phyloP scores from a whole-genome alignment of 768 basidiomycete genomes.

The Trametes cubensis region DNA sequence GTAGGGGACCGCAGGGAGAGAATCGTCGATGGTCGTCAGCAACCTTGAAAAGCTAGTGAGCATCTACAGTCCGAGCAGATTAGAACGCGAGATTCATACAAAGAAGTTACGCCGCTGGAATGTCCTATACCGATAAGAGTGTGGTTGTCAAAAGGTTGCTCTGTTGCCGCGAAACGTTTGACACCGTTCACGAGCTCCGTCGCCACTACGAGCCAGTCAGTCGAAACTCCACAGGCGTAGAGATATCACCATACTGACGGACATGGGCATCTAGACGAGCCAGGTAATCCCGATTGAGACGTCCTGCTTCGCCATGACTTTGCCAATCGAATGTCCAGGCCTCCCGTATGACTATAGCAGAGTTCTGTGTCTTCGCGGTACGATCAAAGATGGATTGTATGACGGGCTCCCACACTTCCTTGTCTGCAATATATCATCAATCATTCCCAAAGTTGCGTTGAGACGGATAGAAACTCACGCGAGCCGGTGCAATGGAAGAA shows the following conservation, averaged over 20 bases:
- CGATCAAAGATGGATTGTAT: constrained; percentile 42
- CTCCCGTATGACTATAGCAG: constrained; percentile 40
- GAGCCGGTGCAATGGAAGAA: constrained; percentile 52
- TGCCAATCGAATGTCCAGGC: constrained; percentile 57
- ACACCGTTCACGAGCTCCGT: background rate
- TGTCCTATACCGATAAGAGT: constrained; percentile 9
- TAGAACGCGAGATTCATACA: background rate
- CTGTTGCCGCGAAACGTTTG: constrained; percentile 1
- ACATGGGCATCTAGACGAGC: constrained; percentile 35
- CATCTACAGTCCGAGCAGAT: background rate
- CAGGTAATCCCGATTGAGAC: constrained; percentile 43
- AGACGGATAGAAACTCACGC: constrained; percentile 38
- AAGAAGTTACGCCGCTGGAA: constrained; percentile 1
- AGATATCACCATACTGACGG: constrained; percentile 34
- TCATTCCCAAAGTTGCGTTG: background rate
- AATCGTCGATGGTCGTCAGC: background rate
- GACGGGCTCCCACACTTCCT: constrained; percentile 58
- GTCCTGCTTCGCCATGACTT: constrained; percentile 51
- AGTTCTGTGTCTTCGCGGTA: constrained; percentile 27
- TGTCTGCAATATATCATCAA: constrained; percentile 41
- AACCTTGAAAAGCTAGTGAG: background rate
- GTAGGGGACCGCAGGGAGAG: constrained; percentile 2
- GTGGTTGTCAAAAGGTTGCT: background rate
- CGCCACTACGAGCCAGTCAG: background rate
- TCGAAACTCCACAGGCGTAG: background rate